Conservation (phyloP, 352 stramenopile genomes). For the Albugo candida region DNA sequence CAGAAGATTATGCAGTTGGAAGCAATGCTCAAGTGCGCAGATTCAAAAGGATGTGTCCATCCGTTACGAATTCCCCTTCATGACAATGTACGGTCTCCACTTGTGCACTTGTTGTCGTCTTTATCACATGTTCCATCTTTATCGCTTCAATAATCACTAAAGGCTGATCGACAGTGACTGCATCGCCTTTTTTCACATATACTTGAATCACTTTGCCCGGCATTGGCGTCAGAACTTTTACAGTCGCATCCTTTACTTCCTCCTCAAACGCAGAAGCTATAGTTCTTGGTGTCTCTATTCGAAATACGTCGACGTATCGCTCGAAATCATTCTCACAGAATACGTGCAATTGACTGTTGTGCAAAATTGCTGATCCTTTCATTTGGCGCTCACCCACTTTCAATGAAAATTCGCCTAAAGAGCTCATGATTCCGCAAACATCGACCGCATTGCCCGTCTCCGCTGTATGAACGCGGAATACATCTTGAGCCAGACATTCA, state of each 20-base stretch:
- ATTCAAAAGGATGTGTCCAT: constrained; percentile 31
- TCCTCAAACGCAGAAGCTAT: constrained; percentile 10
- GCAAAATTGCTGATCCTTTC: constrained; percentile 38
- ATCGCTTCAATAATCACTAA: constrained; percentile 93
- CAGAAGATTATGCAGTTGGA: no score
- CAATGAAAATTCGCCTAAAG: constrained; percentile 41
- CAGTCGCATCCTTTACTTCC: constrained; percentile 16
- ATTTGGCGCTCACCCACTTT: constrained; percentile 40
- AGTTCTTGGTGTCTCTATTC: constrained; percentile 39
- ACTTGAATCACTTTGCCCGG: constrained; percentile 89
- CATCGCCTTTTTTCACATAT: constrained; percentile 70
- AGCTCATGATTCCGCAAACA: constrained; percentile 16
- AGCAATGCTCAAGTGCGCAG: no score
- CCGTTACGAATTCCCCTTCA: constrained; percentile 52
- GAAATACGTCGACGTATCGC: constrained; percentile 70
- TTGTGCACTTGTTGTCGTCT: constrained; percentile 42
- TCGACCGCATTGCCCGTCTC: constrained; percentile 9
- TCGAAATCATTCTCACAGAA: constrained; percentile 58
- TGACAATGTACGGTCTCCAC: constrained; percentile 54
- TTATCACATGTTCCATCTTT: constrained; percentile 91
- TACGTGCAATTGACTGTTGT: constrained; percentile 47
- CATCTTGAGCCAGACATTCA: constrained; percentile 18
- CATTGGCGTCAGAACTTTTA: constrained; percentile 82
- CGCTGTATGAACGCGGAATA: constrained; percentile 21
- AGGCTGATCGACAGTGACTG: constrained; percentile 72